Conservation (phyloP, 768 basidiomycete genomes). For the Lentinula lateritia region DNA sequence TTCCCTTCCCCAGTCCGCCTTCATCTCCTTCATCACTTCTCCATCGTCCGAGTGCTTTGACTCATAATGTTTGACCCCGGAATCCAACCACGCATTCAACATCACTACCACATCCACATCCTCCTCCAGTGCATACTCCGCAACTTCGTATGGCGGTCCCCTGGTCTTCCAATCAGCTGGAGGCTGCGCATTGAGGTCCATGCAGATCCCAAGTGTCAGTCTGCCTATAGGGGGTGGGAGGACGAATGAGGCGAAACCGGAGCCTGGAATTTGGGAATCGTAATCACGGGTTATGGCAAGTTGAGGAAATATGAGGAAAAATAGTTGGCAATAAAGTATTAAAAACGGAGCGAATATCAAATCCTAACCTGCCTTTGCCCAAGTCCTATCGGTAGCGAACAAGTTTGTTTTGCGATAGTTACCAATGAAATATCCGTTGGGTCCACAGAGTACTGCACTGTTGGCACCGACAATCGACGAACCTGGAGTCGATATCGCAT, state of each 20-base stretch:
- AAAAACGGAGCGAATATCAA: no score
- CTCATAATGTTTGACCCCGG: constrained; percentile 12
- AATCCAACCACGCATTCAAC: constrained; percentile 73
- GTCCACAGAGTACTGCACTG: constrained; percentile 64
- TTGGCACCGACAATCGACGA: constrained; percentile 50
- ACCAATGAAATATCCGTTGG: constrained; percentile 57
- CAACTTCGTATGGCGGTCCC: constrained; percentile 76
- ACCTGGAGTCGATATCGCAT: constrained; percentile 5
- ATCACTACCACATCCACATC: constrained; percentile 60
- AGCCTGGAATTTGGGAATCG: constrained; percentile 2
- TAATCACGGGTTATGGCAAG: no score
- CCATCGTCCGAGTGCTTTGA: constrained; percentile 4
- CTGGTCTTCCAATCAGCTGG: constrained; percentile 39
- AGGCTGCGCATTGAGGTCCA: constrained; percentile 61
- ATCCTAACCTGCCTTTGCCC: constrained; percentile 73
- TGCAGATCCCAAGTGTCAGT: constrained; percentile 78
- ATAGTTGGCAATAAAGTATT: no score
- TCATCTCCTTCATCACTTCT: constrained; percentile 24
- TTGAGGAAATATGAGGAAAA: no score
- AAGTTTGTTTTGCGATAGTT: constrained; percentile 81
- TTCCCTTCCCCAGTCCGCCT: no score
- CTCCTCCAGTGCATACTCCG: constrained; percentile 49
- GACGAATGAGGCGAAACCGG: constrained; percentile 60
- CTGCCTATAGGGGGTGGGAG: constrained; percentile 55
- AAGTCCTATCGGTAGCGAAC: constrained; percentile 69